Base-by-base conservation (phyloP, 345 rosid genomes). In the Fremontodendron californicum region DNA sequence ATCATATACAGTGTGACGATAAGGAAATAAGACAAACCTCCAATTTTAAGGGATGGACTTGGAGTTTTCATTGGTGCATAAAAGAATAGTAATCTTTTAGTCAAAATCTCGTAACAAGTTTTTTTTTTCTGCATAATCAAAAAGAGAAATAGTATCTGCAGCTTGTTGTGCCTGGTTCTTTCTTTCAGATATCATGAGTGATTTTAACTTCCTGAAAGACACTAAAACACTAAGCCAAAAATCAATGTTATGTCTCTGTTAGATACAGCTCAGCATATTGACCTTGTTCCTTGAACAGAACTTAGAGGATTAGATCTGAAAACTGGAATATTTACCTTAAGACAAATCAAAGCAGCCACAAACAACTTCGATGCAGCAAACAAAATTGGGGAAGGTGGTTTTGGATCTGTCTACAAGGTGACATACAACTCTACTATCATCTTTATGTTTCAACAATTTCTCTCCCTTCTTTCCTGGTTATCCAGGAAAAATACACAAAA, bases 331-430 rank as follows among this genome's bases (percentile, higher is more conserved):
- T 85, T 83, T 52, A 79, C 90, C 60, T 83, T 81, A 60, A 77
- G 79, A 77, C 88, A 81, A 78, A 80, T 85, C 61, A 83, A 74
- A 85, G 86, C 75, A 6, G 86, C 88, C 15, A 87, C 88, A 12
- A 37, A 81, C 58, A 74, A 83, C 84, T 87, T 87, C 21, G 71
- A 78, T 76, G 67, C 79, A 31, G 79, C 73, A 68, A 87, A 87
- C 64, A 87, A 87, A 81, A 45, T 87, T n/a, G 85, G 88, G 51
- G 85, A 87, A 83, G 89, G 88, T n/a, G 89, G 88, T 75, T 87
- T 87, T 71, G 88, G 89, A 55, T 60, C 84, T 62, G 88, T 87
- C 13, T 87, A 81, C 80, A 87, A 87, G 85, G 89, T 84, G 18
- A 48, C 13, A 8, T 46, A 46, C 23, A 61, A 3, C 23, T 27